Conservation (phyloP, 2,329 filamentous ascomycete genomes). For the Capronia coronata region DNA sequence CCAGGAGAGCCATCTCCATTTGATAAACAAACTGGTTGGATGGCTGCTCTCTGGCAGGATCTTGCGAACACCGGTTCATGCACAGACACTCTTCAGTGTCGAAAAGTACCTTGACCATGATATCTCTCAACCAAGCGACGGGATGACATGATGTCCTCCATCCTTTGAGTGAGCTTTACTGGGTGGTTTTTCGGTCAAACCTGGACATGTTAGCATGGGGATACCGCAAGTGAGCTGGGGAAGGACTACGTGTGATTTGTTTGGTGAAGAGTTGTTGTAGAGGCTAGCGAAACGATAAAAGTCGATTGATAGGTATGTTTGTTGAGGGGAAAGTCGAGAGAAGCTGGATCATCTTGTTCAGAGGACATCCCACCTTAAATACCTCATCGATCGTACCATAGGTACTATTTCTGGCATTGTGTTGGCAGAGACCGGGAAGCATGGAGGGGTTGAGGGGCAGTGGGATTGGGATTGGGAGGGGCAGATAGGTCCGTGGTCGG, state of each 20-base stretch:
- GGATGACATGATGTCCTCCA: conserved; percentile 22
- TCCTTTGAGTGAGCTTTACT: conserved; percentile 24
- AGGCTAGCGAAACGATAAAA: neutral
- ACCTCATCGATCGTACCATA: neutral
- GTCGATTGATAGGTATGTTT: neutral
- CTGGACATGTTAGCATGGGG: neutral
- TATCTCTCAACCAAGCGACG: conserved; percentile 21
- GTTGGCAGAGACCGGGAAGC: too few relatives aligned
- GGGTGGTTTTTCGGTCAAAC: neutral
- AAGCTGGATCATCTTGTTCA: neutral
- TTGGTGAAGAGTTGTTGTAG: neutral
- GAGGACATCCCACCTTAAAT: neutral
- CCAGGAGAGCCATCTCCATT: conserved; percentile 24
- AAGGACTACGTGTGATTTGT: neutral
- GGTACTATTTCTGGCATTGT: too few relatives aligned
- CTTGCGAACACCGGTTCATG: conserved; percentile 60
- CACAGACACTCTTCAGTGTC: conserved; percentile 35
- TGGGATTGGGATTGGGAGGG: neutral
- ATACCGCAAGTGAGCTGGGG: neutral
- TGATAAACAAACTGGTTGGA: conserved; percentile 22
- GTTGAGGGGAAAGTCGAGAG: neutral
- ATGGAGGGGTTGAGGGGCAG: neutral
- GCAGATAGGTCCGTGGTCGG: neutral
- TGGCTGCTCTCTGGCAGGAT: conserved; percentile 22
- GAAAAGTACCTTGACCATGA: conserved; percentile 46